Evolutionary conservation across 805 yeast species (phyloP), one percentile per base, ranked within the genome.

Genomic region (Starmerella apis): DNA sequence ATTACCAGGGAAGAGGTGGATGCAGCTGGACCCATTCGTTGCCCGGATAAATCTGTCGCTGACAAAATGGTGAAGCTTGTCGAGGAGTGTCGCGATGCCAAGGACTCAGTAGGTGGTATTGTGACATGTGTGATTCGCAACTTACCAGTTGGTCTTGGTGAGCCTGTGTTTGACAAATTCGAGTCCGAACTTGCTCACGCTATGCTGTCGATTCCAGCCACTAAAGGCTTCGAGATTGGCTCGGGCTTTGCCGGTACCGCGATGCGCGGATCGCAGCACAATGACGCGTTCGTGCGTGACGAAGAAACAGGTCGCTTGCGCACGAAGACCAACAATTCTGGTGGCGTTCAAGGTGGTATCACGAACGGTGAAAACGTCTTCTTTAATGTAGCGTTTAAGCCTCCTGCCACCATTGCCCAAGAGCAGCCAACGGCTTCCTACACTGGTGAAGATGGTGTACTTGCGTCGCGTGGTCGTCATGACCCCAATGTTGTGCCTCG

Each of bases 401-500:
- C 97, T 2, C 96, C 95, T 16, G 98, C 98, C 46, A 92, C 98
- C 37, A 92, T 92, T 59, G 80, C 92, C 47, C 94, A 88, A 72
- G 92, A 83, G 62, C 98, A 92, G 72, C 69, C 73, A 37, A 92
- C 98, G 16, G 78, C 86, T 24, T 77, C 92, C 43, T 92, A 88
- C 70, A 88, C 84, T 23, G 98, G 98, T 61, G 75, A 76, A 58
- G 79, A 71, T 46, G 98, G 98, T 63, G 78, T 81, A 9, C 74
- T 92, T 53, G 95, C 92, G 47, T 96, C 98, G 31, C 81, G 90
- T 66, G 98, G 98, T 50, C 84, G 98, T 75, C 98, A 92, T 63
- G 98, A 92, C 66, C 98, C 98, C 30, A 86, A 88, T 62, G 98
- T 92, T 49, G 94, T 94, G 19, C 98, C 98, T 58, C 80, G 98